Base-by-base conservation (phyloP, 2,329 filamentous ascomycete species). In the Xylaria digitata region DNA sequence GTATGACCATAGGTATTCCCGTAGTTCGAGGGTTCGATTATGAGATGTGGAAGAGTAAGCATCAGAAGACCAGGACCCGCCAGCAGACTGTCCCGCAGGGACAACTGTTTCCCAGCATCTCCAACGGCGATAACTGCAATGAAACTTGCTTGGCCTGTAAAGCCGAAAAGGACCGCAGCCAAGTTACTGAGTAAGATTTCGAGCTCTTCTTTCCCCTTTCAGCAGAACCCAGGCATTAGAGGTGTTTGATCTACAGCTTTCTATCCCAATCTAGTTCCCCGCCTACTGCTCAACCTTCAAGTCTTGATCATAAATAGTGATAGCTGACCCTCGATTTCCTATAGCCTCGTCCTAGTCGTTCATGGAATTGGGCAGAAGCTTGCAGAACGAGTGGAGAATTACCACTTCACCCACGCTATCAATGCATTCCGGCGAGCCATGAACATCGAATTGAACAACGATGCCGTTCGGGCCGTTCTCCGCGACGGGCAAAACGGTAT, bases 311-410 rank as follows among this genome's bases (percentile, higher is more conserved):
- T 50, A 21, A 6, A 48, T 30, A 26, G 21, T 9, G 11, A 6
- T 34, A 58, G 43, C 60, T 69, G 26, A 69, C 45, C 23, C 19
- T 30, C 2, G 15, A 23, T 54, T 19, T 42, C 15, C 5, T 30
- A 53, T 50, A 69, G 67, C 75, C 83, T 99, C 7, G 87, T 98
- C 1, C 84, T 99, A 4, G 93, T 98, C 9, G 92, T 96, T 49
- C 96, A 99, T 75, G 96, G 96, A 1, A 98, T 99, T 70, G 96
- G 96, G 0, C 96, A 99, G 78, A 98, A 99, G 78, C 86, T 98
- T 56, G 96, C 94, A 0, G 94, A 99, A 77, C 86, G 94, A 13
- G 93, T 98, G 67, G 95, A 98, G 78, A 97, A 93, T 73, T 99
- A 94, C 74, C 93, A 98, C 78, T 99, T 99, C 74, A 99, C 96